Evolutionary conservation across 2,329 filamentous ascomycete genomes (phyloP).

Genomic region (Corinectria fuckeliana): DNA sequence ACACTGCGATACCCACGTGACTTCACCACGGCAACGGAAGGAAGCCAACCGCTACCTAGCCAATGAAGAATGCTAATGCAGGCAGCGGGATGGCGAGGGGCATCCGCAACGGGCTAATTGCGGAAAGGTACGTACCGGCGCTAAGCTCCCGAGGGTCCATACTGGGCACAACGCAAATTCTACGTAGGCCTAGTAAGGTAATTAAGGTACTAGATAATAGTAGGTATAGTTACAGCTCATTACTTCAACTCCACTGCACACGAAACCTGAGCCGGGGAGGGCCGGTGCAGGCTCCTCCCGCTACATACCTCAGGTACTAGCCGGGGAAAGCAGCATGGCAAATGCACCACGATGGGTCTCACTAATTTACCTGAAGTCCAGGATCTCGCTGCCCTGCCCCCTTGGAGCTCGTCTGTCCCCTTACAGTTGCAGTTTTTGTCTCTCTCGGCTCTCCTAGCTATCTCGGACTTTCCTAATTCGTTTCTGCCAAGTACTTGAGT

Average conservation of each 20-base stretch:
- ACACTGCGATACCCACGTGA: conserved; percentile 37
- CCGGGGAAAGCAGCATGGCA: conserved; percentile 2
- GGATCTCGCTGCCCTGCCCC: not conserved
- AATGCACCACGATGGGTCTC: conserved; percentile 6
- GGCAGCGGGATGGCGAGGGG: conserved; percentile 9
- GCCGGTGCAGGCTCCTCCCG: not conserved
- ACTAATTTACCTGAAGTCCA: conserved; percentile 5
- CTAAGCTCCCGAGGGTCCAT: too few species aligned
- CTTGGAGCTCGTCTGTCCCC: not conserved
- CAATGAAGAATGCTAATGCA: conserved; percentile 1
- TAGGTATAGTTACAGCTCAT: conserved; percentile 2
- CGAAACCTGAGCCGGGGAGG: not conserved
- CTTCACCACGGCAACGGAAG: conserved; percentile 43
- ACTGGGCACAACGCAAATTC: too few species aligned
- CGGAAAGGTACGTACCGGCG: not conserved
- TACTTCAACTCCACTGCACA: too few species aligned
- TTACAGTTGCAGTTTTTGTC: not conserved
- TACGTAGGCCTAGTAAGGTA: too few species aligned
- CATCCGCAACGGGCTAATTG: conserved; percentile 2
- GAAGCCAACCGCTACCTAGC: conserved; percentile 2
- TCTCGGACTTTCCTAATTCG: not conserved
- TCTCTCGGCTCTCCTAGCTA: not conserved
- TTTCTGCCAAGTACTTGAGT: not conserved
- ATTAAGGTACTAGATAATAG: too few species aligned
- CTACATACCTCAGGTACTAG: too few species aligned